These are phyloP conservation scores for Pestalotiopsis sp. DNA, from an alignment of 2,329 filamentous ascomycete genomes.

Conservation along the genomic window DNA sequence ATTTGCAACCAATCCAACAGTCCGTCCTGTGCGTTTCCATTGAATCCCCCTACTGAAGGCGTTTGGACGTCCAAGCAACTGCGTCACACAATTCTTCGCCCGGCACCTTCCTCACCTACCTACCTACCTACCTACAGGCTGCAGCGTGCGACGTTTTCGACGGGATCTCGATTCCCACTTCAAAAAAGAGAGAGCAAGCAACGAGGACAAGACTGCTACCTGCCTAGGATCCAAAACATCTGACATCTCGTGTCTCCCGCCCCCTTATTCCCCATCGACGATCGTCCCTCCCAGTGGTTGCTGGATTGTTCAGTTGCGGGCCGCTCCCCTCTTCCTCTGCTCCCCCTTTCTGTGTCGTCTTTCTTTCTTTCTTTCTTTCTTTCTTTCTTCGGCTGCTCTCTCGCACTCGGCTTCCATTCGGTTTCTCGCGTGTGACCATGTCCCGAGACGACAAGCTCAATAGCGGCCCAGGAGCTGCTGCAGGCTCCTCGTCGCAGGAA, in stretches of 20 bases:
- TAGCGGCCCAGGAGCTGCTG: neutral
- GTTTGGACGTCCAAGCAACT: neutral
- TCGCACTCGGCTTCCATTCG: neutral
- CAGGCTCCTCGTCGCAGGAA: conserved; percentile 9
- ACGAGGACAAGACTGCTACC: neutral
- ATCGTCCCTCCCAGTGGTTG: neutral
- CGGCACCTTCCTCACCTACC: neutral
- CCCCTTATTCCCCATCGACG: neutral
- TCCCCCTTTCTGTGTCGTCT: neutral
- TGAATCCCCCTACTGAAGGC: neutral
- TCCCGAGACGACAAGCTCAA: conserved; percentile 4
- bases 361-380: neutral
- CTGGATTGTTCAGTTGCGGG: neutral
- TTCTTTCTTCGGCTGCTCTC: neutral
- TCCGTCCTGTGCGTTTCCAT: neutral
- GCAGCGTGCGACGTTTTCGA: neutral
- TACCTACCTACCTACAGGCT: too few species aligned
- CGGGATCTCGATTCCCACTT: neutral
- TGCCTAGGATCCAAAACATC: too few species aligned
- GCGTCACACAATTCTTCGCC: neutral
- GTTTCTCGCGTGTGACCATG: neutral
- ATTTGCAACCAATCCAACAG: too few species aligned
- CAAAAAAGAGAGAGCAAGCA: neutral
- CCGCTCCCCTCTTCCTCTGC: neutral
- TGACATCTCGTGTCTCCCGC: neutral